A percentile compares a stretch with the other conserved stretches of the same genome.
Conservation (phyloP, 495 filamentous ascomycete genomes). For the Lichina pygmaea region DNA sequence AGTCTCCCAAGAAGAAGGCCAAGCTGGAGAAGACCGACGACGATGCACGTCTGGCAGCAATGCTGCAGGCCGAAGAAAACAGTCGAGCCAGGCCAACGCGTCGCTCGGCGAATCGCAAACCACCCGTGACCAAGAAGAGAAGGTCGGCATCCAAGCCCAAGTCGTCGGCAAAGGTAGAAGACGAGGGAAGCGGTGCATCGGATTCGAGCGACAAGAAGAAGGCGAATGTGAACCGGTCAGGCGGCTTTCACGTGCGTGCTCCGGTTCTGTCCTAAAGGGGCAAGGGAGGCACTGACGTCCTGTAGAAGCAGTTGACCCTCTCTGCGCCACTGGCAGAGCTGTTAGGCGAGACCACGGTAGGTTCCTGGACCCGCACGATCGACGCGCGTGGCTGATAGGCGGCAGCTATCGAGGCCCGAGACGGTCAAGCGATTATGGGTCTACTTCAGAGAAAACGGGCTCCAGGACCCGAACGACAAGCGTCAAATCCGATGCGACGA, state of each 20-base stretch:
- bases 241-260: constrained; percentile 38
- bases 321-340: constrained; percentile 32
- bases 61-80: constrained; percentile 82
- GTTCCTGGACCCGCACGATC: constrained; percentile 1
- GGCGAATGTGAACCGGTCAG: constrained; percentile 31
- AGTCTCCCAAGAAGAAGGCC: constrained; percentile 29
- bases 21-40: constrained; percentile 33
- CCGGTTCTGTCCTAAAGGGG: neutral
- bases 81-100: constrained; percentile 43
- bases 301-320: constrained; percentile 37
- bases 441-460: constrained; percentile 61
- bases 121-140: constrained; percentile 11
- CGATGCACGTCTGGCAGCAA: constrained; percentile 63
- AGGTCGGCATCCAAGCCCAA: constrained; percentile 40
- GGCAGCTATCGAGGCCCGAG: constrained; percentile 67
- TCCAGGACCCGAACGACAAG: constrained; percentile 77
- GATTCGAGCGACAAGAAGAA: constrained; percentile 2
- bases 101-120: constrained; percentile 24
- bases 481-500: constrained; percentile 87
- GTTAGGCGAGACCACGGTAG: constrained; percentile 23
- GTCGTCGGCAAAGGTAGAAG: constrained; percentile 14
- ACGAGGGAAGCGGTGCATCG: constrained; percentile 2
- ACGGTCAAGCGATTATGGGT: constrained; percentile 90
- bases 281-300: neutral
- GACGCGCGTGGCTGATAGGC: neutral